A percentile compares a stretch with the other conserved stretches of the same genome.
phyloP scores from a whole-genome alignment of 2,329 filamentous ascomycete species.

The Blastomyces silverae region DNA sequence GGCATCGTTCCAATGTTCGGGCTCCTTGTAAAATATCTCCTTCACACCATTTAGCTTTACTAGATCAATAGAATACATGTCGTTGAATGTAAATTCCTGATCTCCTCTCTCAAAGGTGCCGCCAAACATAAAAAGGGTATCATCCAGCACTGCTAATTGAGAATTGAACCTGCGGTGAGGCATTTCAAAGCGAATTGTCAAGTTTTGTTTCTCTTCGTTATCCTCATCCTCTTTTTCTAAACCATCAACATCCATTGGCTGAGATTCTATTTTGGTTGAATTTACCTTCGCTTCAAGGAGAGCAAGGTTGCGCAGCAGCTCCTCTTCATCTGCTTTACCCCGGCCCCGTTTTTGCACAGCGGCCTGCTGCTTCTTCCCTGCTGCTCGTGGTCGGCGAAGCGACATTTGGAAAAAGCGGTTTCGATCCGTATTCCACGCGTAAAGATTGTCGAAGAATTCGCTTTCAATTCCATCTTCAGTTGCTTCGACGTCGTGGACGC shows the following conservation, averaged over 20 bases:
- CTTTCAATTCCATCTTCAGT: constrained; percentile 93
- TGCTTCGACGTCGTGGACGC: constrained; percentile 86
- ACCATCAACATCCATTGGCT: constrained; percentile 35
- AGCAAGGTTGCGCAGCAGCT: constrained; percentile 77
- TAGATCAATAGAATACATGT: constrained; percentile 88
- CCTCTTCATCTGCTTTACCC: constrained; percentile 84
- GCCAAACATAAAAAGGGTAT: constrained; percentile 88
- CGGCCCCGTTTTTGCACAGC: constrained; percentile 51
- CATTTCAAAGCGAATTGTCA: constrained; percentile 68
- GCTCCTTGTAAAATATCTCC: constrained; percentile 77
- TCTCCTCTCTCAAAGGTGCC: constrained; percentile 95
- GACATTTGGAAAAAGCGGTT: constrained; percentile 87
- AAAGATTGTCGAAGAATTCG: constrained; percentile 90
- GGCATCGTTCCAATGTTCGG: constrained; percentile 72
- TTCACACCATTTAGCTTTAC: constrained; percentile 91
- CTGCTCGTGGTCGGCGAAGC: constrained; percentile 65
- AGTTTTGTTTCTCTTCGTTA: constrained; percentile 46
- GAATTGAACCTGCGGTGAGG: constrained; percentile 89
- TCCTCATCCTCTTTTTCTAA: constrained; percentile 52
- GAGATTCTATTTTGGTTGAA: constrained; percentile 42
- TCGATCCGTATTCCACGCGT: constrained; percentile 89
- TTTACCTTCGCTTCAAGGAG: constrained; percentile 70
- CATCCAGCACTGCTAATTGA: constrained; percentile 82
- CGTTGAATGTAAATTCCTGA: constrained; percentile 90
- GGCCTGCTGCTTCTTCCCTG: constrained; percentile 51